These are phyloP conservation scores for Hondaea fermentalgiana DNA, from an alignment of 108 stramenopile species.

Conservation along the genomic window DNA sequence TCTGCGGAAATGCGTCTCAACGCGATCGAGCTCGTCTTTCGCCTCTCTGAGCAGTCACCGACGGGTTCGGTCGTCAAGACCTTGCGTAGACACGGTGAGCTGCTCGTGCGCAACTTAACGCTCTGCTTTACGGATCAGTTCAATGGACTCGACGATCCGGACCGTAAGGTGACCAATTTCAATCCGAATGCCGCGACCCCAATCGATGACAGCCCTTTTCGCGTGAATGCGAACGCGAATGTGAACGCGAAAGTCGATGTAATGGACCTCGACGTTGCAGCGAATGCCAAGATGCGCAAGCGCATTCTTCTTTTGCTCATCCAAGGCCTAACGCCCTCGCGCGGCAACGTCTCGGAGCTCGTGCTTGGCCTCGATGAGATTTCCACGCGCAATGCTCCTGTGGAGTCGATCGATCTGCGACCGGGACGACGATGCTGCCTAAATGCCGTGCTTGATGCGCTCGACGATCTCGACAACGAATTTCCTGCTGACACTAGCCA, in stretches of 20 bases:
- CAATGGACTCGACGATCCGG: neutral
- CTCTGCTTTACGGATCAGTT: neutral
- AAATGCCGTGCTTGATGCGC: neutral
- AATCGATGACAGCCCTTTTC: neutral
- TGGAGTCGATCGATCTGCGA: neutral
- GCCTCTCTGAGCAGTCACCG: neutral
- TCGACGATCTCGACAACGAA: neutral
- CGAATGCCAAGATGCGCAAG: neutral
- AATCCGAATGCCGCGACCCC: neutral
- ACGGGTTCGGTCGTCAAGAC: neutral
- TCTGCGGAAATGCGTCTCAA: constrained; percentile 10
- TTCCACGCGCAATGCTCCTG: neutral
- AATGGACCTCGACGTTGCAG: neutral
- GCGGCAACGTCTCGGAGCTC: constrained; percentile 2
- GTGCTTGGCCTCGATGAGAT: neutral
- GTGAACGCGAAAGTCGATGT: neutral
- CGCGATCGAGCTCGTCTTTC: neutral
- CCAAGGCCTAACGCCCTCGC: neutral
- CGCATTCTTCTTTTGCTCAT: neutral
- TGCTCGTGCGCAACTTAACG: neutral
- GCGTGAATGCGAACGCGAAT: neutral
- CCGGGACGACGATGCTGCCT: neutral
- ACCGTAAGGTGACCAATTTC: neutral
- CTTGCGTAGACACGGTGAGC: neutral
- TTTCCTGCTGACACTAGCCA: neutral